Percentiles rank a stretch among this genome's conserved stretches.
These are phyloP conservation scores for Gonium pectorale DNA, from an alignment of 139 green algal genomes.

Conservation along the genomic window DNA sequence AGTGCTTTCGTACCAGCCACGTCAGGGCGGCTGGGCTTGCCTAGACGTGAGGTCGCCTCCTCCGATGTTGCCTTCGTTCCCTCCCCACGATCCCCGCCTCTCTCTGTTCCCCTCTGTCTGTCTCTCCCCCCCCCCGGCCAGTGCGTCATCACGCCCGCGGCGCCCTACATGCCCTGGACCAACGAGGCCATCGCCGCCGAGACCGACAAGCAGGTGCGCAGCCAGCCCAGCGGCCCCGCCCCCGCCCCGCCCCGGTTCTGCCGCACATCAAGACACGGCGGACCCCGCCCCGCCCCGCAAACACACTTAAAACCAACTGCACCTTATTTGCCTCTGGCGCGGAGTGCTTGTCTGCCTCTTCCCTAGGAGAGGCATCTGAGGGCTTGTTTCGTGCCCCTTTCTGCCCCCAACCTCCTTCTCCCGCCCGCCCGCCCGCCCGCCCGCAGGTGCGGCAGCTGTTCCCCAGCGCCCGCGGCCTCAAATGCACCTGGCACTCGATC, in stretches of 20 bases:
- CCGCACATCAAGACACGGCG: too few relatives aligned
- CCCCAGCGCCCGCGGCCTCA: slow-evolving; percentile 82
- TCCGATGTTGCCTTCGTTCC: not conserved
- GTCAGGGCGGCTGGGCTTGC: too few relatives aligned
- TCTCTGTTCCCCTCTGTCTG: not conserved
- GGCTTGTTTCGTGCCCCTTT: too few relatives aligned
- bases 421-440: too few relatives aligned
- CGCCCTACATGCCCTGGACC: slow-evolving; percentile 91
- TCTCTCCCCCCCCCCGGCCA: slow-evolving; percentile 45
- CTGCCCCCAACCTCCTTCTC: too few relatives aligned
- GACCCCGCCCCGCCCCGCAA: too few relatives aligned
- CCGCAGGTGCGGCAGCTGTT: slow-evolving; percentile 89
- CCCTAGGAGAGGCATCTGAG: too few relatives aligned
- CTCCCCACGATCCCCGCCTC: not conserved
- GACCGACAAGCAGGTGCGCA: slow-evolving; percentile 82
- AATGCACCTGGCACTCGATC: slow-evolving; percentile 85
- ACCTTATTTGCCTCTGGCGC: too few relatives aligned
- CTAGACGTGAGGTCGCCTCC: not conserved
- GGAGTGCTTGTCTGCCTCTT: too few relatives aligned
- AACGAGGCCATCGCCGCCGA: slow-evolving; percentile 93
- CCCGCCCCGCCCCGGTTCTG: not conserved
- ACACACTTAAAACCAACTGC: too few relatives aligned
- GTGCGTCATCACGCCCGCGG: slow-evolving; percentile 94
- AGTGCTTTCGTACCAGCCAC: too few relatives aligned
- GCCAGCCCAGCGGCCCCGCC: not conserved